A percentile compares a stretch with the other conserved stretches of the same genome.
These are phyloP conservation scores for Elsinoe necatrix DNA, from an alignment of 2,329 filamentous ascomycete genomes.

Conservation along the genomic window DNA sequence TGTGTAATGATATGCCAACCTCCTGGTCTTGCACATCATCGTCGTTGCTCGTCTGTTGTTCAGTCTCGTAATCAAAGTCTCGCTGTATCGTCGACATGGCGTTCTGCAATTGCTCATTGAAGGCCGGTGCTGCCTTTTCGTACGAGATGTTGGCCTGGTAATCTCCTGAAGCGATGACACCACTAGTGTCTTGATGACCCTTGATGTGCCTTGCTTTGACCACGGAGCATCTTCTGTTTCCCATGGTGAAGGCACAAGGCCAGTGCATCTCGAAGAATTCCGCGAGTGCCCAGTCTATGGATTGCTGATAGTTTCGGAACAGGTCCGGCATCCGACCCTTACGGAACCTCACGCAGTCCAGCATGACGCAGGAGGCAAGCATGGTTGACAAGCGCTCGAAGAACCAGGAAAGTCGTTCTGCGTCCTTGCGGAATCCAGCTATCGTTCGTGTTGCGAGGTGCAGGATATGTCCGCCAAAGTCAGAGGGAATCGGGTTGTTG, in stretches of 20 bases:
- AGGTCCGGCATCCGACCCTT: conserved; percentile 32
- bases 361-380: conserved; percentile 45
- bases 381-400: conserved; percentile 40
- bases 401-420: conserved; percentile 29
- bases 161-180: conserved; percentile 37
- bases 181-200: conserved; percentile 39
- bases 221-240: conserved; percentile 26
- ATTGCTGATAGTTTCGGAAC: conserved; percentile 36
- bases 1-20: conserved; percentile 25
- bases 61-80: conserved; percentile 2
- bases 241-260: conserved; percentile 37
- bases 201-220: conserved; percentile 33
- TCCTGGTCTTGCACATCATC: conserved; percentile 19
- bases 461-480: conserved; percentile 45
- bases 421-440: conserved; percentile 27
- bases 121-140: conserved; percentile 23
- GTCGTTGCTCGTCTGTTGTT: conserved; percentile 17
- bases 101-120: conserved; percentile 26
- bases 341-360: conserved; percentile 37
- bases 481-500: conserved; percentile 39
- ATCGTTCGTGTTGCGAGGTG: conserved; percentile 39
- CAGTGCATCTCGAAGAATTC: conserved; percentile 30
- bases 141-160: conserved; percentile 33
- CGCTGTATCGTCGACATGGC: conserved; percentile 19
- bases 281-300: conserved; percentile 37